These are phyloP conservation scores for Lentinula guzmanii DNA, from an alignment of 768 basidiomycete species.

Conservation along the genomic window DNA sequence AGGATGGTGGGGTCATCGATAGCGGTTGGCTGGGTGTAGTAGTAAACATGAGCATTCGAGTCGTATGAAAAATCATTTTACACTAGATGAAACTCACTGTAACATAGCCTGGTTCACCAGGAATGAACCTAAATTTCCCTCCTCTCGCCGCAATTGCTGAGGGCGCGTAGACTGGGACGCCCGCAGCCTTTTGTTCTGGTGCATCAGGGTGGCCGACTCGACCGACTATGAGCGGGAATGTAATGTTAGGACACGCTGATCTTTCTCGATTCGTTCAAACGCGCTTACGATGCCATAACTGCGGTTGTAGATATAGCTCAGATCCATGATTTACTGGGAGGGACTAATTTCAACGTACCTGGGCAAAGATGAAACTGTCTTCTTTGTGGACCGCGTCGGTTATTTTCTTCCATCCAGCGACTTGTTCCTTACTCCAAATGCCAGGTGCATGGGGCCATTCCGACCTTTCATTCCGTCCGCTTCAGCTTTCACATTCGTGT, in stretches of 20 bases:
- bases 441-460: conserved; percentile 41
- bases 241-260: background rate
- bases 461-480: conserved; percentile 19
- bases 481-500: background rate
- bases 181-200: conserved; percentile 20
- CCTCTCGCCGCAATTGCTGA: conserved; percentile 21
- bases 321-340: background rate
- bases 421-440: conserved; percentile 39
- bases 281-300: conserved; percentile 9
- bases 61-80: no score
- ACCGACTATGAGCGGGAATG: conserved; percentile 12
- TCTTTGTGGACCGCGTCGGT: conserved; percentile 40
- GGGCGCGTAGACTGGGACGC: conserved; percentile 20
- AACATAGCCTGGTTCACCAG: conserved; percentile 21
- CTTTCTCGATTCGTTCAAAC: background rate
- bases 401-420: conserved; percentile 39
- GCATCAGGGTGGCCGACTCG: conserved; percentile 19
- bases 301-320: background rate
- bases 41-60: background rate
- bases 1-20: conserved; percentile 23
- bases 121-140: conserved; percentile 20
- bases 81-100: conserved; percentile 12
- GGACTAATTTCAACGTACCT: conserved; percentile 21
- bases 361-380: conserved; percentile 37
- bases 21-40: conserved; percentile 14